Evolutionary conservation across 2,329 filamentous ascomycete species (phyloP).

Genomic region (Leptographium lundbergii): DNA sequence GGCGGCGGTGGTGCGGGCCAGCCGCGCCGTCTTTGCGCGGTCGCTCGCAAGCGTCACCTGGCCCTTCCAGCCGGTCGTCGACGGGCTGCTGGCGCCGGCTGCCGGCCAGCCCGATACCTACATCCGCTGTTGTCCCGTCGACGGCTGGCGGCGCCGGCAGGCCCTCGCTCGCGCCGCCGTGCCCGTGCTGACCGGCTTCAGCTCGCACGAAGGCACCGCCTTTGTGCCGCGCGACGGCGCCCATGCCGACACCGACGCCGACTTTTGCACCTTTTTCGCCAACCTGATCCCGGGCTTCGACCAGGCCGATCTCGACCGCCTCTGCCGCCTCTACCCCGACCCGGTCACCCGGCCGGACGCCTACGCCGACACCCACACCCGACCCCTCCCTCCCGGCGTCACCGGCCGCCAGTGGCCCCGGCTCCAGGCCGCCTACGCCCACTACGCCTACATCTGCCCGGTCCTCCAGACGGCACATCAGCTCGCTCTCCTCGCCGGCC

Average conservation of each 20-base stretch:
- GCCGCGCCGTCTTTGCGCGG: conserved; percentile 28
- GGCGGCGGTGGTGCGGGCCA: conserved; percentile 25
- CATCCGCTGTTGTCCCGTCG: conserved; percentile 44
- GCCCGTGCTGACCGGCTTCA: conserved; percentile 57
- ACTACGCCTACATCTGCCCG: conserved; percentile 53
- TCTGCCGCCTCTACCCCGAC: conserved; percentile 52
- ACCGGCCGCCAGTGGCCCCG: conserved; percentile 42
- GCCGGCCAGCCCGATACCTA: neutral
- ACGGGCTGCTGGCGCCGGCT: conserved; percentile 31
- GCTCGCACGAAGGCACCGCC: conserved; percentile 53
- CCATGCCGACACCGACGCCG: conserved; percentile 28
- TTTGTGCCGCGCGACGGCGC: conserved; percentile 39
- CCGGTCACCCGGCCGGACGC: conserved; percentile 23
- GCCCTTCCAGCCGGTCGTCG: conserved; percentile 60
- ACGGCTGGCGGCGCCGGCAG: conserved; percentile 35
- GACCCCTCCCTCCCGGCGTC: conserved; percentile 23
- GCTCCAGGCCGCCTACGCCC: conserved; percentile 46
- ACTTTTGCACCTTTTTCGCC: conserved; percentile 49
- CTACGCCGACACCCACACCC: conserved; percentile 17
- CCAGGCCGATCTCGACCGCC: conserved; percentile 34
- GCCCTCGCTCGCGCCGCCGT: conserved; percentile 30
- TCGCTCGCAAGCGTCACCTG: conserved; percentile 35
- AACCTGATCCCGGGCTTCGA: conserved; percentile 46
- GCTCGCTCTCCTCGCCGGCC: conserved; percentile 9
- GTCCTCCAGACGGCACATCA: conserved; percentile 45